Base-by-base conservation (phyloP, 768 basidiomycete genomes). In the Basidioascus undulatus region DNA sequence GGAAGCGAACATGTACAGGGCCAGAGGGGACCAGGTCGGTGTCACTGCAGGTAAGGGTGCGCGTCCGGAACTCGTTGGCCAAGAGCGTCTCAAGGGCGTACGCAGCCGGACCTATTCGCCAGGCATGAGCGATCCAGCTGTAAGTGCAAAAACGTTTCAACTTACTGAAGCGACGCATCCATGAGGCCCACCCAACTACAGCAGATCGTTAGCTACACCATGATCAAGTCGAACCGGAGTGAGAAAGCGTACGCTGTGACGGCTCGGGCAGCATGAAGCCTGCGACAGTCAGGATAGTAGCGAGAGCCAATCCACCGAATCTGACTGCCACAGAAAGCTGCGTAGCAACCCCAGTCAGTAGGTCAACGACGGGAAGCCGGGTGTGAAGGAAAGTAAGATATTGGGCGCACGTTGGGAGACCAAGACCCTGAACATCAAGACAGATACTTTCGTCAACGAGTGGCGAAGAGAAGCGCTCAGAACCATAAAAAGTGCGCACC, bases 241-340 rank as follows among this genome's bases (percentile, higher is more conserved):
- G 13, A 8, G 31, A 10, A 19, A 5, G 39, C 20, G 2, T 8
- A 44, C 30, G 43, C 37, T 41, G 32, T 2, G 25, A 11, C 2
- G 42, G 46, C 1, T 40, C 31, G 7, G 43, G 42, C 2, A 41
- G 16, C 7, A 41, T 10, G 37, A 44, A 47, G 15, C 46, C 46
- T 1, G 42, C 46, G 13, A 30, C 31, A 2, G 40, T 38, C 6
- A 47, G 30, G 8, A 43, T 19, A 2, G 40, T 32, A 2, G 32
- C 16, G 7, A 47, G 43, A 1, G 46, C 26, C 13, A 37, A 31
- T 1, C 42, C 39, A 15, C 34, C 39, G 28, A 34, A 44, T 6
- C 46, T 35, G 21, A 47, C 37, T 6, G 46, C 39, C 32, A 47
- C 37, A 0, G 43, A 44, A 3, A 47, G 35, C 35, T 44, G 35